Conservation (phyloP, 345 rosid species). For the Schrenkiella parvula region DNA sequence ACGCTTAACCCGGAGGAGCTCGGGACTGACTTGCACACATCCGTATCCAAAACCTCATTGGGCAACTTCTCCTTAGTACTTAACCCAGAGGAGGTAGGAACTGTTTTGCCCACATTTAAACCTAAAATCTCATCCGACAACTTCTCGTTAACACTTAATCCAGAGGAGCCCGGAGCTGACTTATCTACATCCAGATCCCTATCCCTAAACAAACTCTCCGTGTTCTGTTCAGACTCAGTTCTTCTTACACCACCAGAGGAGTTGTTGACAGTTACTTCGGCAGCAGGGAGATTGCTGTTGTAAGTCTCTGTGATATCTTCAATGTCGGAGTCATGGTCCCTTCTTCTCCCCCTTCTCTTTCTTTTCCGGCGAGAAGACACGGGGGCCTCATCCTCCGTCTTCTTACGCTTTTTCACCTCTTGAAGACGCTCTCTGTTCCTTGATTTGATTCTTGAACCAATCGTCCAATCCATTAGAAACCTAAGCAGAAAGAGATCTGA, state of each 20-base stretch:
- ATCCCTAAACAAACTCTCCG: not conserved
- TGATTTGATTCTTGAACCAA: not conserved
- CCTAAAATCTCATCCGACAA: not conserved
- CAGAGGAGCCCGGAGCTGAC: not conserved
- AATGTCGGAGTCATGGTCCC: not conserved
- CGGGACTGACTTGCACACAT: not conserved
- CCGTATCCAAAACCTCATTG: not conserved
- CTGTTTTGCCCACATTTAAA: not conserved
- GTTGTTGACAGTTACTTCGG: not conserved
- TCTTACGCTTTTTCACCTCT: not conserved
- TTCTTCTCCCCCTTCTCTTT: not conserved
- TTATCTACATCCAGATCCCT: not conserved
- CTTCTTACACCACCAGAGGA: not conserved
- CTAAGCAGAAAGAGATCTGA: not conserved
- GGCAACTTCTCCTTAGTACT: not conserved
- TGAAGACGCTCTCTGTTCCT: not conserved
- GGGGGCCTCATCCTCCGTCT: not conserved
- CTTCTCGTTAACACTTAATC: not conserved
- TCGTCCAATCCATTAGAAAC: not conserved
- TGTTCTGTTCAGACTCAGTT: not conserved
- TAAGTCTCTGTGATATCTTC: not conserved
- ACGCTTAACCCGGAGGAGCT: not conserved
- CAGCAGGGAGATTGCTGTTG: not conserved
- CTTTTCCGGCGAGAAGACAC: not conserved
- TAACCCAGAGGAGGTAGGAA: not conserved